Conservation (phyloP, 2,329 filamentous ascomycete genomes). For the Bipolaris oryzae region DNA sequence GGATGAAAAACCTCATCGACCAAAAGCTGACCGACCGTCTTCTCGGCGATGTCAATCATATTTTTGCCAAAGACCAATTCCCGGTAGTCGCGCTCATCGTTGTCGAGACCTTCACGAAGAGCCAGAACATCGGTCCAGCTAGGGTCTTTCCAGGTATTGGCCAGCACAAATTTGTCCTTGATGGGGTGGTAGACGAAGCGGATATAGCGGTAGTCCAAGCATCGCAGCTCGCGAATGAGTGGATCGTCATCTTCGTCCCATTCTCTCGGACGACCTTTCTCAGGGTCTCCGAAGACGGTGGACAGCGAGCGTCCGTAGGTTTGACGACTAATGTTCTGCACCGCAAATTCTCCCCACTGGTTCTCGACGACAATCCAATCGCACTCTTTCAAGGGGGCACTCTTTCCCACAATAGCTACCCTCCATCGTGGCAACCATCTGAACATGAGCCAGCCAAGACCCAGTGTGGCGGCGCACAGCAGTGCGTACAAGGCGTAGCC, state of each 20-base stretch:
- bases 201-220: constrained; percentile 91
- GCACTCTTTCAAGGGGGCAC: constrained; percentile 73
- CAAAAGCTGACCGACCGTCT: constrained; percentile 79
- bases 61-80: constrained; percentile 90
- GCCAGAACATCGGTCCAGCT: constrained; percentile 78
- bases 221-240: constrained; percentile 73
- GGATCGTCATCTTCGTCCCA: constrained; percentile 76
- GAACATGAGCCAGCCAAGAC: constrained; percentile 81
- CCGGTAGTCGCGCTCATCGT: constrained; percentile 82
- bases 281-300: constrained; percentile 70
- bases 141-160: constrained; percentile 93
- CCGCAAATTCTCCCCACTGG: constrained; percentile 90
- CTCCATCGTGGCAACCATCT: constrained; percentile 91
- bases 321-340: constrained; percentile 70
- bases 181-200: constrained; percentile 89
- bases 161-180: constrained; percentile 85
- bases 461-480: constrained; percentile 74
- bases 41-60: constrained; percentile 90
- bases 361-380: constrained; percentile 97
- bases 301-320: constrained; percentile 67
- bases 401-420: constrained; percentile 73
- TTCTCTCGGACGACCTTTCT: constrained; percentile 70
- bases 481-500: constrained; percentile 73
- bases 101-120: constrained; percentile 80
- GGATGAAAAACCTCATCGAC: constrained; percentile 96